These are phyloP conservation scores for Pseudopithomyces maydicus DNA, from an alignment of 2,329 filamentous ascomycete species.

Conservation along the genomic window DNA sequence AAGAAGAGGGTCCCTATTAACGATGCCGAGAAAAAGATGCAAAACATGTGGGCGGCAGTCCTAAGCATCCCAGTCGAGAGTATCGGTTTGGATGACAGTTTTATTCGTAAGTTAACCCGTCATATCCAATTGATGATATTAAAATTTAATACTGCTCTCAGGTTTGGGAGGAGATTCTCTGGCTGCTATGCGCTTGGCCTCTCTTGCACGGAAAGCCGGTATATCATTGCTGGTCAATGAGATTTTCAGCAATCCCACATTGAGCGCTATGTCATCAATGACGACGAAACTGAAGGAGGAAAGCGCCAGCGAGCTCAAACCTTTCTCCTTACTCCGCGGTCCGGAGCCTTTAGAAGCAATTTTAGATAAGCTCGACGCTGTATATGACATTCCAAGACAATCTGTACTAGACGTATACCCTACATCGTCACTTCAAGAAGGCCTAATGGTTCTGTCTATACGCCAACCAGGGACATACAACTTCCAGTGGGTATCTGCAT, in stretches of 20 bases:
- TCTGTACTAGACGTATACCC: neutral
- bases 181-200: slow-evolving; percentile 41
- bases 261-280: neutral
- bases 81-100: slow-evolving; percentile 38
- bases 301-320: neutral
- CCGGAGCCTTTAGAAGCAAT: neutral
- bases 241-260: neutral
- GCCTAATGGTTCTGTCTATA: neutral
- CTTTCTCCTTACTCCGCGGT: neutral
- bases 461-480: neutral
- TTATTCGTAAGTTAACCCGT: slow-evolving; percentile 24
- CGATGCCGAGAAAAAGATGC: slow-evolving; percentile 29
- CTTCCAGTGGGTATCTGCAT: neutral
- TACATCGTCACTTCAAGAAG: neutral
- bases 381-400: neutral
- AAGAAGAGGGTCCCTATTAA: slow-evolving; percentile 19
- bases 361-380: neutral
- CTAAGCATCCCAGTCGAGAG: slow-evolving; percentile 30
- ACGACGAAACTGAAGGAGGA: neutral
- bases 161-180: slow-evolving; percentile 41
- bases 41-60: slow-evolving; percentile 35
- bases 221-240: neutral
- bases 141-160: neutral
- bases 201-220: slow-evolving; percentile 26
- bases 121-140: too few species aligned